These are phyloP conservation scores for Mycena rosella DNA, from an alignment of 768 basidiomycete species.

Conservation along the genomic window DNA sequence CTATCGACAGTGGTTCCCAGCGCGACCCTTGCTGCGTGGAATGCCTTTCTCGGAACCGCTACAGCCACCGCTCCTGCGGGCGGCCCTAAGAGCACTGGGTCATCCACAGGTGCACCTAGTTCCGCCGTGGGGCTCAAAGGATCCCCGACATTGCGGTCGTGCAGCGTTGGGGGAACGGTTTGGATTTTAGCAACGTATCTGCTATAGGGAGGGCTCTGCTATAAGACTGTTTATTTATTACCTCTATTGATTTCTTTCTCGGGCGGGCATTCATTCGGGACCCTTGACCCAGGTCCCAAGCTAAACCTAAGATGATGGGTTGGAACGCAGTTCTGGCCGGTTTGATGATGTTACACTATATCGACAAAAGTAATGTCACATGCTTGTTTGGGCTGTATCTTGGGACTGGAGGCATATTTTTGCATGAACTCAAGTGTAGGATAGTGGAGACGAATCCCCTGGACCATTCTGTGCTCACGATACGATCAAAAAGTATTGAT, in stretches of 20 bases:
- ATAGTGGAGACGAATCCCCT: no score
- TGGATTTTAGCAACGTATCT: neutral
- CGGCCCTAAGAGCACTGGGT: constrained; percentile 11
- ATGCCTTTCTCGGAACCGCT: constrained; percentile 45
- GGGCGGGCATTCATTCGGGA: constrained; percentile 1
- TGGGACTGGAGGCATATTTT: no score
- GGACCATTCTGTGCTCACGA: no score
- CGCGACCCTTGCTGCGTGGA: constrained; percentile 51
- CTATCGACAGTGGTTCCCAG: constrained; percentile 52
- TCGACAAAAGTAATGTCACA: no score
- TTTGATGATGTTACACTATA: no score
- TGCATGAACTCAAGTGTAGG: no score
- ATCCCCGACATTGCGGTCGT: neutral
- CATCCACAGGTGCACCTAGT: neutral
- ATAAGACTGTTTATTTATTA: neutral
- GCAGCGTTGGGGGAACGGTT: neutral
- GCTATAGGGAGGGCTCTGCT: no score
- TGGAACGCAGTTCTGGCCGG: no score
- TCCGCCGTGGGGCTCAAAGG: neutral
- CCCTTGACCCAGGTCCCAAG: no score
- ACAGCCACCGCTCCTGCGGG: constrained; percentile 15
- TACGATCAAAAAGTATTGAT: no score
- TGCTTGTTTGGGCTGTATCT: no score
- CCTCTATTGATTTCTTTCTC: constrained; percentile 4
- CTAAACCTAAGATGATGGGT: no score